Conservation (phyloP, 345 rosid species). For the Citrus maxima region DNA sequence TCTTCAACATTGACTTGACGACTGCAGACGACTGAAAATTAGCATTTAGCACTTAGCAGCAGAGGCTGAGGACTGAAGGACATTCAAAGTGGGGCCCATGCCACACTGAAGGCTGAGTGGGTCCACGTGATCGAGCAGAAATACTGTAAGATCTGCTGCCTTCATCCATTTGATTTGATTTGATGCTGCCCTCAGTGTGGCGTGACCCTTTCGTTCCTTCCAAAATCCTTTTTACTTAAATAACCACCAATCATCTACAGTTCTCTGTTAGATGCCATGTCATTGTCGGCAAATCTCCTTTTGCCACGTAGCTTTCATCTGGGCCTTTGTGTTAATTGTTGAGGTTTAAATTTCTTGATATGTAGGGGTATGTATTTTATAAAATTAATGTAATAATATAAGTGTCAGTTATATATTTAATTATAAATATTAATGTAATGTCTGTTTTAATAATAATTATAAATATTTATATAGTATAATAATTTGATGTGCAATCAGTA, state of each 20-base stretch:
- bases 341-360: too few relatives aligned
- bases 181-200: background rate
- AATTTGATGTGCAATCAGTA: accelerated
- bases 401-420: accelerated
- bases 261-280: too few relatives aligned
- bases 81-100: background rate
- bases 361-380: too few relatives aligned
- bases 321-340: too few relatives aligned
- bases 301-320: background rate
- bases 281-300: background rate
- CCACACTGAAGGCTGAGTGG: background rate
- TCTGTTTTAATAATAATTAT: accelerated
- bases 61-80: background rate
- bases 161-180: background rate
- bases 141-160: background rate
- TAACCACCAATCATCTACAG: background rate
- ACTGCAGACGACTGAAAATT: too few relatives aligned
- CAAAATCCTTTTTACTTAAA: background rate
- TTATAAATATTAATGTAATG: too few relatives aligned
- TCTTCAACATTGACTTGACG: too few relatives aligned
- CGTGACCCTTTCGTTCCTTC: constrained; percentile 7
- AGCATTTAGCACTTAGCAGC: too few relatives aligned
- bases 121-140: constrained; percentile 22
- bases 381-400: too few relatives aligned
- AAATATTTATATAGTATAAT: too few relatives aligned